Evolutionary conservation across 2,329 filamentous ascomycete genomes (phyloP), one percentile per base, ranked within the genome.

Genomic region (Bipolaris sorokiniana): DNA sequence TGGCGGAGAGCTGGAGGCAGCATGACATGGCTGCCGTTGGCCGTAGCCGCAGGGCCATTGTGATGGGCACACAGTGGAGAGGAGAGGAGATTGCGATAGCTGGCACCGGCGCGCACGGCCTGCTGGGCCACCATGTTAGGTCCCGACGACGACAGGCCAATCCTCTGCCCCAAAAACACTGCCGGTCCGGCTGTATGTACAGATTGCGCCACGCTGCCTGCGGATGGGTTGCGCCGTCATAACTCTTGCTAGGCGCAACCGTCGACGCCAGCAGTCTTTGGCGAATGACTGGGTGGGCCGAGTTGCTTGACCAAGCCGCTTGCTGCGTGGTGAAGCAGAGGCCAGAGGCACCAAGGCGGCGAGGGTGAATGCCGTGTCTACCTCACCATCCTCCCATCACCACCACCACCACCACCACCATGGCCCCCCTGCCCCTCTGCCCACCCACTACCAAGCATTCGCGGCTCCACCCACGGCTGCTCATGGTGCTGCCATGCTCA

Each of bases 41-140:
- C 54, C 31, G 36, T 45, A 53, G 28, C 50, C 54, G 50, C 54
- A 56, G 42, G 31, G 28, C 49, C 20, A 54, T 54, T 57, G 50
- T 23, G 50, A 57, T 57, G 50, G 26, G 1, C 31, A 33, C 26
- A 22, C 28, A 26, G 34, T 23, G 22, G 48, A 31, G 41, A 36
- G 41, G 26, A 15, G 13, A 16, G 22, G 54, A 57, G 50, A 57
- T 57, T 57, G 50, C 49, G 44, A 54, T 54, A 45, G 26, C 45
- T 34, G 26, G 36, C 45, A 34, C 44, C 36, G 38, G 41, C 16
- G 45, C 44, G 49, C 54, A 53, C 54, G 42, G 42, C 3, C 31
- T 26, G 18, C 45, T 15, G 22, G 7, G 48, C 49, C 49, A 37
- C 49, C 44, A 53, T 26, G 41, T 48, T 42, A 41, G 44, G 40